phyloP scores from a whole-genome alignment of 371 early-diverging fungal genomes.

The Lichtheimia corymbifera region DNA sequence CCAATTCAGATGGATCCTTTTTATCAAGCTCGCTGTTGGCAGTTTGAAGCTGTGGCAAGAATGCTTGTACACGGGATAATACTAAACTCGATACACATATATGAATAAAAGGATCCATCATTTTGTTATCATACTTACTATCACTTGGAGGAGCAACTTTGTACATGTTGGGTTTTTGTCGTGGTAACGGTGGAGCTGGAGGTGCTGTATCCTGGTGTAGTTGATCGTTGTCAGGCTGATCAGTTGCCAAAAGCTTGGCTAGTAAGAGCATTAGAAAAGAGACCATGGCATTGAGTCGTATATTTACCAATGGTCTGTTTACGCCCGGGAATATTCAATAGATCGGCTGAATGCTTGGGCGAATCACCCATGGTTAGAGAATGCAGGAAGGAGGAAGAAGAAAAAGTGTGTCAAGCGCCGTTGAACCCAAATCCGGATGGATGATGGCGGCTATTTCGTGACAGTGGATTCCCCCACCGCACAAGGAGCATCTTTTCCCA shows the following conservation, averaged over 20 bases:
- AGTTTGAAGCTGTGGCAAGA: conserved; percentile 56
- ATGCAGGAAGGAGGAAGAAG: background rate
- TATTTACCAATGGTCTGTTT: conserved; percentile 26
- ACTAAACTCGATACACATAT: conserved; percentile 24
- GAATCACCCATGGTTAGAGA: conserved; percentile 9
- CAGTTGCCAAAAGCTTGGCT: conserved; percentile 12
- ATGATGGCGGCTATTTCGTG: background rate
- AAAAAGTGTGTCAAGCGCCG: background rate
- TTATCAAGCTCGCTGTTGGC: conserved; percentile 53
- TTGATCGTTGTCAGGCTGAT: background rate
- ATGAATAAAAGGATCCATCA: background rate
- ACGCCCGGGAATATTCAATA: conserved; percentile 27
- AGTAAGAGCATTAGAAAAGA: background rate
- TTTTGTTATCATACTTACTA: conserved; percentile 21
- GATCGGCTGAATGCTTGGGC: conserved; percentile 22
- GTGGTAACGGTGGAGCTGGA: conserved; percentile 17
- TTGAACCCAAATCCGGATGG: background rate
- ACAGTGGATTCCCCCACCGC: background rate
- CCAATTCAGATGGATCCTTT: conserved; percentile 40
- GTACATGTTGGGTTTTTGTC: conserved; percentile 24
- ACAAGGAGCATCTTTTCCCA: background rate
- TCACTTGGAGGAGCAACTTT: conserved; percentile 25
- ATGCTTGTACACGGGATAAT: conserved; percentile 56
- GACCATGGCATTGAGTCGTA: background rate
- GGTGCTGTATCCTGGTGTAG: background rate